A percentile compares a stretch with the other conserved stretches of the same genome.
Evolutionary conservation across 306 rosid species (phyloP).

Genomic region (Fragaria vesca): DNA sequence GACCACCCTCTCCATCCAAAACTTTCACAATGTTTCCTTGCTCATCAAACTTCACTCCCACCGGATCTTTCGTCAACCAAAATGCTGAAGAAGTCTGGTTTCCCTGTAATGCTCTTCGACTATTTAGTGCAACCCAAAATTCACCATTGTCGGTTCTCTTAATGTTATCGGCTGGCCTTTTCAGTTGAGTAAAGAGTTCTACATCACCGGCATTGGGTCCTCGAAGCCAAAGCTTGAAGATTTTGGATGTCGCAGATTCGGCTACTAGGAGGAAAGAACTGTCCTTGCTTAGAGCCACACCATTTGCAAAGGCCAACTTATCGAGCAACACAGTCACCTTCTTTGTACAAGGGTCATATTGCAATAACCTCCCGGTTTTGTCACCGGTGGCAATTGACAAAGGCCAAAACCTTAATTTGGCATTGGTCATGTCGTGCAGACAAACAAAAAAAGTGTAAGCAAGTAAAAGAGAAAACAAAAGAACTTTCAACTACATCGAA

Average conservation of each 20-base stretch:
- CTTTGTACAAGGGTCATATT: slow-evolving; percentile 42
- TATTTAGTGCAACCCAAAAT: slow-evolving; percentile 55
- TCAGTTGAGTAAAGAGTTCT: slow-evolving; percentile 33
- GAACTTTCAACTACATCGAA: neutral
- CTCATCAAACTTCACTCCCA: slow-evolving; percentile 40
- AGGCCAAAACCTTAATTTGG: slow-evolving; percentile 32
- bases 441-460: neutral
- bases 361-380: slow-evolving; percentile 51
- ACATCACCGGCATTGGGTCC: slow-evolving; percentile 19
- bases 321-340: slow-evolving; percentile 37
- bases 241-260: slow-evolving; percentile 23
- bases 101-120: slow-evolving; percentile 28
- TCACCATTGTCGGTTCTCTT: slow-evolving; percentile 40
- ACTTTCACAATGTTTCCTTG: slow-evolving; percentile 37
- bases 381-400: slow-evolving; percentile 39
- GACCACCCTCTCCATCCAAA: slow-evolving; percentile 44
- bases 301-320: slow-evolving; percentile 55
- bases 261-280: slow-evolving; percentile 45
- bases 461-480: neutral
- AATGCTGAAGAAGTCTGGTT: neutral
- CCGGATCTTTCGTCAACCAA: slow-evolving; percentile 30
- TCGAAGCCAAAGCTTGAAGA: slow-evolving; percentile 36
- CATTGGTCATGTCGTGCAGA: neutral
- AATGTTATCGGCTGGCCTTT: slow-evolving; percentile 55
- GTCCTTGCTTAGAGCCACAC: slow-evolving; percentile 62